Evolutionary conservation across 2,329 filamentous ascomycete species (phyloP).

Genomic region (Calonectria fujianensis): DNA sequence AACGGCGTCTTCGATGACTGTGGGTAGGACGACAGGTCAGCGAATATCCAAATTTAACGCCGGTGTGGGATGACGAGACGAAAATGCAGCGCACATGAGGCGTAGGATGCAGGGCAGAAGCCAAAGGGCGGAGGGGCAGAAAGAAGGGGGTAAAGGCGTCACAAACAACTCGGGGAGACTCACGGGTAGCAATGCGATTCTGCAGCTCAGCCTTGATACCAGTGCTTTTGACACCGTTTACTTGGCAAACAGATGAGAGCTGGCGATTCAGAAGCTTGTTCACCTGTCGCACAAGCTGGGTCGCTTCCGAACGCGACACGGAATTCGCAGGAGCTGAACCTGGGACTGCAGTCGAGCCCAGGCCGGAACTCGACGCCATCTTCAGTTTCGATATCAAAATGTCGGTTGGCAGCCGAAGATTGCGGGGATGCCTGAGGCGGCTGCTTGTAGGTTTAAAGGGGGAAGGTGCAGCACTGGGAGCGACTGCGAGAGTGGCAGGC

Average conservation of each 20-base stretch:
- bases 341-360: constrained; percentile 46
- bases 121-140: neutral
- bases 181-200: constrained; percentile 85
- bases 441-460: neutral
- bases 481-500: constrained; percentile 16
- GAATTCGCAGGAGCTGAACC: constrained; percentile 47
- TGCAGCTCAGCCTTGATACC: constrained; percentile 92
- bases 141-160: neutral
- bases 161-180: constrained; percentile 61
- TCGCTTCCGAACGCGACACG: constrained; percentile 65
- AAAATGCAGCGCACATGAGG: neutral
- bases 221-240: constrained; percentile 84
- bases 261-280: constrained; percentile 75
- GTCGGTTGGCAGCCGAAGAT: constrained; percentile 8
- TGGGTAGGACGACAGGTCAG: constrained; percentile 21
- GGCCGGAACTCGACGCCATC: constrained; percentile 52
- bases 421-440: constrained; percentile 27
- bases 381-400: constrained; percentile 27
- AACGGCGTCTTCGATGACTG: constrained; percentile 66
- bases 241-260: constrained; percentile 84
- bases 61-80: neutral
- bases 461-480: constrained; percentile 12
- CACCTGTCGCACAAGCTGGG: constrained; percentile 66
- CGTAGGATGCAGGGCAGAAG: neutral
- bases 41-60: constrained; percentile 23